Evolutionary conservation across 2,329 filamentous ascomycete species (phyloP).

Genomic region (Epichloe aotearoae): DNA sequence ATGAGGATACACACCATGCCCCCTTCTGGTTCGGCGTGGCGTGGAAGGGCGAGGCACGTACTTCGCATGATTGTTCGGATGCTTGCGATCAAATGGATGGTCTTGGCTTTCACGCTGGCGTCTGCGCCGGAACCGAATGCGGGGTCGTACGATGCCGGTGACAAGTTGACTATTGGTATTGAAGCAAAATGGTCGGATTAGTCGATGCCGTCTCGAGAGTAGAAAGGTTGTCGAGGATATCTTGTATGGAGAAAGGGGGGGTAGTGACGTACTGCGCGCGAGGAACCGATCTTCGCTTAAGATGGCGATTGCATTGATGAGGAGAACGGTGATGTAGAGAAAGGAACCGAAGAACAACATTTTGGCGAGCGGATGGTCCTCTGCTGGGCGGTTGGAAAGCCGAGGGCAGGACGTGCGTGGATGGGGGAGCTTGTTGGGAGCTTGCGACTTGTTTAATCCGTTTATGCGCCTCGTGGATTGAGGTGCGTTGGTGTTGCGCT

Average conservation of each 20-base stretch:
- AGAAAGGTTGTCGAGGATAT: no score
- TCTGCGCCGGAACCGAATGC: conserved; percentile 64
- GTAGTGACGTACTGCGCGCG: conserved; percentile 38
- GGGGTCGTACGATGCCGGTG: conserved; percentile 53
- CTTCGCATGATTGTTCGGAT: conserved; percentile 88
- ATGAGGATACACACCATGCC: no score
- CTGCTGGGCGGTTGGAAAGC: not conserved
- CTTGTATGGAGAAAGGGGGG: no score
- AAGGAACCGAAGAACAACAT: conserved; percentile 63
- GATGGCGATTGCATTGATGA: conserved; percentile 87
- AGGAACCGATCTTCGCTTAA: conserved; percentile 93
- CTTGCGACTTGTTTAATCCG: not conserved
- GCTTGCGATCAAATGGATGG: conserved; percentile 80
- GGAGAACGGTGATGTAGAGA: conserved; percentile 67
- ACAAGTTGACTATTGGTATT: conserved; percentile 55
- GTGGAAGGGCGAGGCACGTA: conserved; percentile 23
- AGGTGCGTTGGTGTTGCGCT: not conserved
- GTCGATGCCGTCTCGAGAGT: not conserved
- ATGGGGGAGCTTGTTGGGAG: not conserved
- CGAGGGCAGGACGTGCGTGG: not conserved
- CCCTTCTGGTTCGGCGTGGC: not conserved
- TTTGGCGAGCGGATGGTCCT: conserved; percentile 7
- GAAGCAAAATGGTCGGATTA: conserved; percentile 5
- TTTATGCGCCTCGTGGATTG: not conserved
- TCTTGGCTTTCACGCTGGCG: conserved; percentile 70